Evolutionary conservation across 2,329 filamentous ascomycete species (phyloP).

Genomic region (Fusarium robinianum): DNA sequence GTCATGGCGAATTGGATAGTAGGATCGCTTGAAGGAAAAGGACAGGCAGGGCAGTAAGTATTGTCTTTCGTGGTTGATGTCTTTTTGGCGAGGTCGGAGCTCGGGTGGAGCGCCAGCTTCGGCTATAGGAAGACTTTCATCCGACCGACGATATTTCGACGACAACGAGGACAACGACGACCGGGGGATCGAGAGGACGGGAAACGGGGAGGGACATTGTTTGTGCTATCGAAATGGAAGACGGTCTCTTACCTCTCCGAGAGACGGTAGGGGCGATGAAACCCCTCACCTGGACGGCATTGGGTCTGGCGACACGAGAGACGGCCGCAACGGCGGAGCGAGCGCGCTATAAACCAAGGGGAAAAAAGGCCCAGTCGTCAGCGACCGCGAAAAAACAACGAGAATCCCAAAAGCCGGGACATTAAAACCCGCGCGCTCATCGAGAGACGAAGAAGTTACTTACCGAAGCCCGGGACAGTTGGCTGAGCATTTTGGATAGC

Average conservation of each 20-base stretch:
- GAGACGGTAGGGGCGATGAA: constrained; percentile 66
- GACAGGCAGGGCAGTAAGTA: no score
- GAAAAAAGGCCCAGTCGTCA: constrained; percentile 16
- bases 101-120: constrained; percentile 36
- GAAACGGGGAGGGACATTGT: constrained; percentile 8
- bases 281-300: constrained; percentile 55
- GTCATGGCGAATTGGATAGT: neutral
- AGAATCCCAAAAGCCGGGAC: neutral
- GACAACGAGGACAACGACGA: constrained; percentile 4
- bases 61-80: constrained; percentile 8
- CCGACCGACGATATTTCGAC: constrained; percentile 20
- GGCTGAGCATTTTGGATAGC: constrained; percentile 59
- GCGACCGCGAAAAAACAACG: constrained; percentile 5
- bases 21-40: neutral
- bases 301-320: constrained; percentile 49
- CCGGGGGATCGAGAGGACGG: neutral
- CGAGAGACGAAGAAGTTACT: constrained; percentile 42
- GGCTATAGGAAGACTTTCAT: constrained; percentile 31
- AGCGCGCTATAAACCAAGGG: constrained; percentile 51
- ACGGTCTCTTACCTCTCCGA: constrained; percentile 62
- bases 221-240: no score
- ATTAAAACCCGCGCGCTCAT: no score
- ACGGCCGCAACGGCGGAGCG: constrained; percentile 54
- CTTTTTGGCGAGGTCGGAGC: constrained; percentile 34
- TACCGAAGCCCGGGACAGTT: constrained; percentile 61